Conservation (phyloP, 2,329 filamentous ascomycete species). For the Trichoderma gracile region DNA sequence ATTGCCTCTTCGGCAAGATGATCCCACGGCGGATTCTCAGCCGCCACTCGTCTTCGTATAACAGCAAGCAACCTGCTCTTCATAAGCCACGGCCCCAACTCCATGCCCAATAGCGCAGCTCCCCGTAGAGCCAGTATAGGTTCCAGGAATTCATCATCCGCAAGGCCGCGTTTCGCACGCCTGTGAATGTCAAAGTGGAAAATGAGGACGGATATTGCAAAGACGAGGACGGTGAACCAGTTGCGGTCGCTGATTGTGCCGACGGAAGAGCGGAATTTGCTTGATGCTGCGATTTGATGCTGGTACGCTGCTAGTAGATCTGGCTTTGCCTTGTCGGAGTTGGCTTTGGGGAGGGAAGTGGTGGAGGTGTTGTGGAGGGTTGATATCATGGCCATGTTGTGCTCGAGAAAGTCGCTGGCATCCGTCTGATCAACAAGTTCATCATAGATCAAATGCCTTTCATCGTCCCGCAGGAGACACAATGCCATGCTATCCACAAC, state of each 20-base stretch:
- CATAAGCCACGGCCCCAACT: constrained; percentile 3
- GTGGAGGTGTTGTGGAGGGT: not conserved
- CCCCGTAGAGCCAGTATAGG: constrained; percentile 2
- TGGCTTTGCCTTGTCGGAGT: not conserved
- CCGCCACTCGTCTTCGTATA: not conserved
- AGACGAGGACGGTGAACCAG: constrained; percentile 19
- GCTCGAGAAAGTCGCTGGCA: not conserved
- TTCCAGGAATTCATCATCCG: constrained; percentile 4
- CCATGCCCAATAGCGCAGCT: not conserved
- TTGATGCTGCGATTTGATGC: constrained; percentile 2
- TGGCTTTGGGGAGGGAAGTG: not conserved
- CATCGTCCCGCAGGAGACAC: not conserved
- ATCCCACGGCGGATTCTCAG: constrained; percentile 9
- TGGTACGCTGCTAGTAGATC: not conserved
- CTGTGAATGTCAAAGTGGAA: constrained; percentile 25
- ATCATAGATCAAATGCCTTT: not conserved
- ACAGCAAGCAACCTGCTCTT: constrained; percentile 6
- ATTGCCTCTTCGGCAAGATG: constrained; percentile 8
- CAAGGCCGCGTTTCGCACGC: constrained; percentile 1
- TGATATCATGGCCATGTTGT: constrained; percentile 11
- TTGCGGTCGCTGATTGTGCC: constrained; percentile 14
- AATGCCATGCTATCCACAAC: not conserved
- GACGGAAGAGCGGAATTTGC: constrained; percentile 7
- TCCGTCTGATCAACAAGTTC: not conserved
- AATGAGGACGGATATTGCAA: constrained; percentile 16